Evolutionary conservation across 371 early-diverging fungal genomes (phyloP).

Genomic region (Neoconidiobolus thromboides): DNA sequence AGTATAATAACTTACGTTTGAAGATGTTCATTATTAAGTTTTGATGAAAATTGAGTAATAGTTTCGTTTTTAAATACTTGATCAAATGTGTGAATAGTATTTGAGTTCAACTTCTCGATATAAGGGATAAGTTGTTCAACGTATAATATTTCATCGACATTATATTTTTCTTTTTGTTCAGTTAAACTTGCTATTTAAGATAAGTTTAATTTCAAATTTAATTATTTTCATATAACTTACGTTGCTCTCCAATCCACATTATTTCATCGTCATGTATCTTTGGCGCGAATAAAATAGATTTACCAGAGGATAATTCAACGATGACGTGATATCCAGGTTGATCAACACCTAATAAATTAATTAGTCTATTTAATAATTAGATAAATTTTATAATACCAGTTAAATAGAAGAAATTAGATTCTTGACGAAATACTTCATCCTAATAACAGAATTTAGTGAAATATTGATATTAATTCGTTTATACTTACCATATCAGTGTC

Average conservation of each 20-base stretch:
- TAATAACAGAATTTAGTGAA: not conserved
- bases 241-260: conserved; percentile 28
- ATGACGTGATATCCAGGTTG: conserved; percentile 27
- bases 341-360: conserved; percentile 15
- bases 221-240: not conserved
- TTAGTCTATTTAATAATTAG: not conserved
- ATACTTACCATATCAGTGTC: conserved; percentile 40
- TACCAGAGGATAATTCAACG: conserved; percentile 15
- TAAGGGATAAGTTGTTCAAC: conserved; percentile 12
- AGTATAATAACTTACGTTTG: not conserved
- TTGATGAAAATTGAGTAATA: not conserved
- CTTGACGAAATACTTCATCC: conserved; percentile 20
- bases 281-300: conserved; percentile 23
- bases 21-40: not conserved
- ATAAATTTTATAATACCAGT: conserved; percentile 11
- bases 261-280: conserved; percentile 17
- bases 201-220: too few relatives aligned
- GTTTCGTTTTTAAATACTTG: not conserved
- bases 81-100: not conserved
- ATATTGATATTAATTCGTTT: not conserved
- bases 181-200: not conserved
- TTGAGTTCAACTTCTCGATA: conserved; percentile 7
- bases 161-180: conserved; percentile 19
- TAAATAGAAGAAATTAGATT: conserved; percentile 31
- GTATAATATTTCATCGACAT: conserved; percentile 23